Evolutionary conservation across 306 rosid species (phyloP).

Genomic region (Acacia confusa): DNA sequence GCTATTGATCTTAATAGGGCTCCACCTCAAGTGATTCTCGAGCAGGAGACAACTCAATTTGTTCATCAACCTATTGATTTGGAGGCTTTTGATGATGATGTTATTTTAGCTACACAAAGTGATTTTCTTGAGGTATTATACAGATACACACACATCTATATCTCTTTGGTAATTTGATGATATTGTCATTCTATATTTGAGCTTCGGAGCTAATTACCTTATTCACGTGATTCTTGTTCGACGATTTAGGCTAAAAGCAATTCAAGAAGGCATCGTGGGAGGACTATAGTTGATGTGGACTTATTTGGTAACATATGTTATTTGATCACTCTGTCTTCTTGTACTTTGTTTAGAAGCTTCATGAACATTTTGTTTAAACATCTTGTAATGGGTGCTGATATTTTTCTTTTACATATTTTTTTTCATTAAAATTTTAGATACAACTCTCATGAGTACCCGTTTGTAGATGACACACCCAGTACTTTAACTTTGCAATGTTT

Average conservation of each 20-base stretch:
- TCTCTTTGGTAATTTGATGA: too few relatives aligned
- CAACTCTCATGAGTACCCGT: too few relatives aligned
- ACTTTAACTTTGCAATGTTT: background rate
- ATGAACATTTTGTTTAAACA: background rate
- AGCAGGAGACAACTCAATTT: slow-evolving; percentile 6
- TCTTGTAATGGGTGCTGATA: background rate
- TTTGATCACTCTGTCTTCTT: background rate
- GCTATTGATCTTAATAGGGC: slow-evolving; percentile 23
- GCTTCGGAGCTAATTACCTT: background rate
- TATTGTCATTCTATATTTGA: background rate
- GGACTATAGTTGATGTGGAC: slow-evolving; percentile 50
- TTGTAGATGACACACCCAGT: too few relatives aligned
- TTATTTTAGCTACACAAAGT: slow-evolving; percentile 56
- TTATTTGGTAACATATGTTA: slow-evolving; percentile 41
- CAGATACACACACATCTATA: too few relatives aligned
- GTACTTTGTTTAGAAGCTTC: background rate
- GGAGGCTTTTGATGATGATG: slow-evolving; percentile 61
- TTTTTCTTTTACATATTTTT: background rate
- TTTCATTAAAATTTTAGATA: background rate
- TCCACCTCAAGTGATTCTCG: slow-evolving; percentile 3
- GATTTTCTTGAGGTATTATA: slow-evolving; percentile 57
- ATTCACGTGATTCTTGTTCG: background rate
- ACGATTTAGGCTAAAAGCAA: slow-evolving; percentile 56
- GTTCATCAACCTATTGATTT: slow-evolving; percentile 49
- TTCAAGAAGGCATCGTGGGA: slow-evolving; percentile 52